Base-by-base conservation (phyloP, 768 basidiomycete genomes). In the Nidularia sp. region DNA sequence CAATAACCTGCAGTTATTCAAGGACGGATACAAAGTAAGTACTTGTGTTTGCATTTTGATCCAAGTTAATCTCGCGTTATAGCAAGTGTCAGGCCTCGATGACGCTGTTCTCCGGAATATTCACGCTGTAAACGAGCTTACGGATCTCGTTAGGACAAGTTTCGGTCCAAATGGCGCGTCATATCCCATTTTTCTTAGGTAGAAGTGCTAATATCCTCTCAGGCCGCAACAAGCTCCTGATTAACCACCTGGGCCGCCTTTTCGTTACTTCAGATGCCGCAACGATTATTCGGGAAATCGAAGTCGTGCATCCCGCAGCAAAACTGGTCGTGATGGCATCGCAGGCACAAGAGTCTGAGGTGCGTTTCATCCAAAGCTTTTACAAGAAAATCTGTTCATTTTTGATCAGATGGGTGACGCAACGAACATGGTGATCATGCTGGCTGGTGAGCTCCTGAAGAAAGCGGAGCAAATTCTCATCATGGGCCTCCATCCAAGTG, bases 211-310 rank as follows among this genome's bases (percentile, higher is more conserved):
- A 57, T 55, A 53, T 34, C 53, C 34, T 48, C 32, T 33, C 62
- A 93, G 96, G 96, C 46, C 83, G 96, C 49, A 99, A 98, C 71
- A 99, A 99, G 70, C 84, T 99, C 50, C 74, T 99, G 67, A 96
- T 99, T 72, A 99, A 99, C 69, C 96, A 98, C 70, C 78, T 99
- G 34, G 94, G 94, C 50, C 81, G 86, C 68, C 79, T 98, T 36
- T 98, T 98, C 70, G 95, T 98, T 54, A 99, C 97, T 34, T 96
- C 93, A 45, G 96, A 99, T 81, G 96, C 97, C 7, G 97, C 97
- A 9, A 98, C 96, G 53, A 98, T 99, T 70, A 93, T 99, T 63
- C 82, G 88, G 57, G 97, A 99, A 73, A 86, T 98, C 64, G 97
- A 99, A 66, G 93, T 99, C 52, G 93, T 98, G 12, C 97, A 99